Evolutionary conservation across 2,329 filamentous ascomycete genomes (phyloP), one percentile per base, ranked within the genome.

Genomic region (Penicillium thymicola): DNA sequence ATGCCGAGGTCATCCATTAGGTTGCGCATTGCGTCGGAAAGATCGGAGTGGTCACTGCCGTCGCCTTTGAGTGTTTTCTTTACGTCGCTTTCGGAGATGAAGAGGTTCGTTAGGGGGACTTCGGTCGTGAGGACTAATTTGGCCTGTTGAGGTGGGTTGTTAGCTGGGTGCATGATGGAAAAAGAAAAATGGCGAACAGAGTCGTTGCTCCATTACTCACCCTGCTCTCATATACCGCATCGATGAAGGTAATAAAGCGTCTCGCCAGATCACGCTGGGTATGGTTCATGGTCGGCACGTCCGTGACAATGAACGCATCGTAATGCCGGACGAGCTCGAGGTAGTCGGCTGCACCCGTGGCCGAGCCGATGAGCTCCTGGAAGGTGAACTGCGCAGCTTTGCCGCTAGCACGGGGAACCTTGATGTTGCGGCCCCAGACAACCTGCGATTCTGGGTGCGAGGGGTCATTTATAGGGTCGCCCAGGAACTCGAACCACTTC

Each of bases 161-260:
- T 36, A 51, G 40, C 34, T 16, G 38, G 27, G 16, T 44, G 8
- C 28, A 13, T 13, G 5, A 34, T 11, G 21, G 21, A 21, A 2
- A 21, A 21, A 21, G 3, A 21, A 10, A 7, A 36, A 16, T 6
- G 13, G 32, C 10, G 16, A 32, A n/a, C 13, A 25, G 25, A 18
- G 23, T n/a, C 5, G 21, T 48, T 42, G 21, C 38, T 27, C 9
- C 7, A 18, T 18, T 34, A 61, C 78, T 57, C 71, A 84, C 82
- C 65, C 81, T 75, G 61, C 77, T 80, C 75, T 99, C 94, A 70
- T 99, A 99, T 5, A 97, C 88, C 6, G 94, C 93, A 72, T 99
- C 94, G 63, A 99, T 90, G 66, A 99, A 97, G 0, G 93, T 99
- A 72, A 99, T 99, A 75, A 99, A 97, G 5, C 94, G 83, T 13